These are phyloP conservation scores for Pythium insidiosum DNA, from an alignment of 352 stramenopile species.

Conservation along the genomic window DNA sequence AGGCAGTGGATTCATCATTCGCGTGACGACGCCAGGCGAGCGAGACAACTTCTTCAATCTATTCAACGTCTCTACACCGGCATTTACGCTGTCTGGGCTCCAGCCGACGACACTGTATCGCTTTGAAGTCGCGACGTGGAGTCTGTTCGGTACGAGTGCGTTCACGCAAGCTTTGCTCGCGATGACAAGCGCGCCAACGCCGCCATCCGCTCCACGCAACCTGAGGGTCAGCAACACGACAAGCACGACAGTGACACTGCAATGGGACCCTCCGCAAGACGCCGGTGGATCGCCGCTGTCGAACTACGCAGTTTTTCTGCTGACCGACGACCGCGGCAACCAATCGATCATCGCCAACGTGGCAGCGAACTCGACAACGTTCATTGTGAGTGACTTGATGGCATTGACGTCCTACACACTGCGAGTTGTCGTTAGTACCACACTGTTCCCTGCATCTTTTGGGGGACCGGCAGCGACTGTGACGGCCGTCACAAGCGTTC, in stretches of 20 bases:
- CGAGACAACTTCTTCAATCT: constrained; percentile 17
- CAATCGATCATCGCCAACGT: not conserved
- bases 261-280: constrained; percentile 32
- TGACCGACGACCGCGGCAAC: not conserved
- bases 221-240: constrained; percentile 3
- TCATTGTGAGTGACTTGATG: constrained; percentile 16
- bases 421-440: constrained; percentile 15
- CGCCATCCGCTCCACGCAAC: constrained; percentile 16
- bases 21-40: constrained; percentile 11
- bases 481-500: constrained; percentile 12
- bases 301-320: constrained; percentile 14
- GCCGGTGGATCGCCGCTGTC: constrained; percentile 24
- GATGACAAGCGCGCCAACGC: constrained; percentile 22
- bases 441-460: constrained; percentile 11
- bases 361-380: not conserved
- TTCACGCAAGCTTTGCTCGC: constrained; percentile 18
- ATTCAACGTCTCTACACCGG: constrained; percentile 26
- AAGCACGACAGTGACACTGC: constrained; percentile 16
- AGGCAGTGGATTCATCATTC: constrained; percentile 28
- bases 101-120: constrained; percentile 18
- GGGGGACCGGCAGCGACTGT: constrained; percentile 1
- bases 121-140: constrained; percentile 41
- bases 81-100: constrained; percentile 35
- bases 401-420: constrained; percentile 31
- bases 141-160: constrained; percentile 26